Percentiles rank a stretch among this genome's conserved stretches.
phyloP scores from a whole-genome alignment of 345 rosid species.

The Gossypium thurberi region DNA sequence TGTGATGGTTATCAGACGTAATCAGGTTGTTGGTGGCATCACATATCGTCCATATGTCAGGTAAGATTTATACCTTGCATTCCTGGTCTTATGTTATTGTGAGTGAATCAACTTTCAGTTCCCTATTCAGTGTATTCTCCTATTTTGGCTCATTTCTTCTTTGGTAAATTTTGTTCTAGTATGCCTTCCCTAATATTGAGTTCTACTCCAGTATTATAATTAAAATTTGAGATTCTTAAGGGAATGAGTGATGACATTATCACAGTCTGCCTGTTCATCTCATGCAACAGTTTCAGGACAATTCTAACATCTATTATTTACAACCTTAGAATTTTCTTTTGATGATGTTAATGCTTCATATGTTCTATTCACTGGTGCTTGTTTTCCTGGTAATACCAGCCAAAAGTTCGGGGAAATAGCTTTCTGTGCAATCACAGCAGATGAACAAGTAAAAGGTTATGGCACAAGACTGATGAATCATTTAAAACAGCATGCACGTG shows the following conservation, averaged over 20 bases:
- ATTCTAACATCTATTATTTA: neutral
- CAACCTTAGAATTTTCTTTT: neutral
- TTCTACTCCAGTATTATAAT: neutral
- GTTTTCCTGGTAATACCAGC: constrained; percentile 33
- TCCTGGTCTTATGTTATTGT: neutral
- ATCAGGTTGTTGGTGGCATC: constrained; percentile 94
- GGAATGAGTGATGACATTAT: neutral
- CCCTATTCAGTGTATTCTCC: neutral
- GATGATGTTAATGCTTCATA: neutral
- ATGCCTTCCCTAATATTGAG: neutral
- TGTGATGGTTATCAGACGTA: constrained; percentile 89
- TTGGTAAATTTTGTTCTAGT: neutral
- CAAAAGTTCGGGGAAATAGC: constrained; percentile 99
- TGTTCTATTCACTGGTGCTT: constrained; percentile 9
- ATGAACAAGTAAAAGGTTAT: constrained; percentile 99
- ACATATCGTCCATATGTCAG: constrained; percentile 95
- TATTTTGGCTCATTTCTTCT: neutral
- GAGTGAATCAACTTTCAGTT: neutral
- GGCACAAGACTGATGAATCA: constrained; percentile 99
- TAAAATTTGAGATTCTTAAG: neutral
- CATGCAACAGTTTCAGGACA: neutral
- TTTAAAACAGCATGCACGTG: constrained; percentile 93
- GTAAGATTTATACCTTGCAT: constrained; percentile 30
- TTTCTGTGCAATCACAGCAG: constrained; percentile 98
- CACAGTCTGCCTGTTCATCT: neutral